phyloP scores from a whole-genome alignment of 345 rosid genomes.

The Gossypioides kirkii region DNA sequence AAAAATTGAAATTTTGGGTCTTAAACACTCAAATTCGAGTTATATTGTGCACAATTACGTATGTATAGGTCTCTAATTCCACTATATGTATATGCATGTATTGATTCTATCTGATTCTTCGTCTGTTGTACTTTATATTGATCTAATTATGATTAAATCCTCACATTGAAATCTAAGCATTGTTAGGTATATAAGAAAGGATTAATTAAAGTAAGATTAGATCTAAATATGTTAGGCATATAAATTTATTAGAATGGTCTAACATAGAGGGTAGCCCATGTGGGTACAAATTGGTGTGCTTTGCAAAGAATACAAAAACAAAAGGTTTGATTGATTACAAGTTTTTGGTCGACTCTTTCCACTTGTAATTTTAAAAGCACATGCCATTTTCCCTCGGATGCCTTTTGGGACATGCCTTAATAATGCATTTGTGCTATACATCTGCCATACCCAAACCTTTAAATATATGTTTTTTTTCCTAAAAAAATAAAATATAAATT shows the following conservation, averaged over 20 bases:
- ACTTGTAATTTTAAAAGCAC: background rate
- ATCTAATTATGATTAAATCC: no score
- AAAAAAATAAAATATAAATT: background rate
- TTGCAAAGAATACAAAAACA: background rate
- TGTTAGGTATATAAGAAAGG: background rate
- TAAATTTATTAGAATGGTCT: conserved; percentile 1
- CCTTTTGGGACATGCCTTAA: background rate
- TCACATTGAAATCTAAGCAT: background rate
- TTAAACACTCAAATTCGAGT: no score
- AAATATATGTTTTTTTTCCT: no score
- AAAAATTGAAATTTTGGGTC: no score
- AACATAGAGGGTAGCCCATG: conserved; percentile 19
- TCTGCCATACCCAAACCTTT: background rate
- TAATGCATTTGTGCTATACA: background rate
- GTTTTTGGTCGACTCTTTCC: background rate
- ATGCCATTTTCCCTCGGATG: background rate
- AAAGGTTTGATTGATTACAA: background rate
- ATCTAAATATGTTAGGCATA: background rate
- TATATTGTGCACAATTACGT: no score
- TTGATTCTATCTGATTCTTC: no score
- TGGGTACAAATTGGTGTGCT: conserved; percentile 22
- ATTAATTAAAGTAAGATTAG: background rate
- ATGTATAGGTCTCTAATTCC: no score
- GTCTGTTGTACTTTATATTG: no score
- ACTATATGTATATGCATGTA: accelerated